These are phyloP conservation scores for Crithidia brevicula DNA, from an alignment of 208 protist genomes.

Conservation along the genomic window DNA sequence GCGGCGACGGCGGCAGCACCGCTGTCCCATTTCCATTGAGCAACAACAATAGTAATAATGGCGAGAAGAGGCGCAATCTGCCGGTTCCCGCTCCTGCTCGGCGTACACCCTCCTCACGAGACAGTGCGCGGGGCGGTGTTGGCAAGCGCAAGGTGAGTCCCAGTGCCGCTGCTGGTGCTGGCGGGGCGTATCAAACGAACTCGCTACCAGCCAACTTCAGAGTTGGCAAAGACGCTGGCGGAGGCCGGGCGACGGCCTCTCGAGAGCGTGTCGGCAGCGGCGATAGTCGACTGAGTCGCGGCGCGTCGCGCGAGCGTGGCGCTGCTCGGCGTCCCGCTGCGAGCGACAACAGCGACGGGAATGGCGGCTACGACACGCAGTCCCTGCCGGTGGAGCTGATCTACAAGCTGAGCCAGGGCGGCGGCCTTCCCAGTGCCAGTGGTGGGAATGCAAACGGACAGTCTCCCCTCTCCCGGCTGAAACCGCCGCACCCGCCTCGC, in stretches of 20 bases:
- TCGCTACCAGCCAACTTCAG: constrained; percentile 71
- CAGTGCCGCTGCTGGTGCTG: not conserved
- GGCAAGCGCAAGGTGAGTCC: constrained; percentile 3
- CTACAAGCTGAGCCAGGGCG: constrained; percentile 40
- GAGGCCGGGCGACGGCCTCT: not conserved
- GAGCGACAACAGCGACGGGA: not conserved
- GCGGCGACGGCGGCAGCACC: not conserved
- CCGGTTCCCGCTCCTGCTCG: not conserved
- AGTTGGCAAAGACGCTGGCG: constrained; percentile 10
- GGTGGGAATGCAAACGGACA: not conserved
- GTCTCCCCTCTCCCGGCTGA: constrained; percentile 5
- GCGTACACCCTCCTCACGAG: constrained; percentile 9
- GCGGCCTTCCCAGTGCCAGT: not conserved
- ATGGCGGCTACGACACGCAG: constrained; percentile 56
- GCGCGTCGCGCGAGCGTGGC: constrained; percentile 11
- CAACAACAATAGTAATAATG: no score
- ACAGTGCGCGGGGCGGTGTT: constrained; percentile 11
- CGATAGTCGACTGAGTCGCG: constrained; percentile 9
- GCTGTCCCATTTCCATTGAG: not conserved
- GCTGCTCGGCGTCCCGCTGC: not conserved
- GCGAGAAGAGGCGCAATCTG: constrained; percentile 1
- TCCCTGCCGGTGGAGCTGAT: constrained; percentile 73
- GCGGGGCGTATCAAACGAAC: constrained; percentile 51
- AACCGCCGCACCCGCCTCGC: constrained; percentile 10
- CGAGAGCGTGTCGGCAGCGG: constrained; percentile 11